A percentile compares a stretch with the other conserved stretches of the same genome.
These are phyloP conservation scores for Phaseolus lunatus DNA, from an alignment of 306 rosid species.

Conservation along the genomic window DNA sequence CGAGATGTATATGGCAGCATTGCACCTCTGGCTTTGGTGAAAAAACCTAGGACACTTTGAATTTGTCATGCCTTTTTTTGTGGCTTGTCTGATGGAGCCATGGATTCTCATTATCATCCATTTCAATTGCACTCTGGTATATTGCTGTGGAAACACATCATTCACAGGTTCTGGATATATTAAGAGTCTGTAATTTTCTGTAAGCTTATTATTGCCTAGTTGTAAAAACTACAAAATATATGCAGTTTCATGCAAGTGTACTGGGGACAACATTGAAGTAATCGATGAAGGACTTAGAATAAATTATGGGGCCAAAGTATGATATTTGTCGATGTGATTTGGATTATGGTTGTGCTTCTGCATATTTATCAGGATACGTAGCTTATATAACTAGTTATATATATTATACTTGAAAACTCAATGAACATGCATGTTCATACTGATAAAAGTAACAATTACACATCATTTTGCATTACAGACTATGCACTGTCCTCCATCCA, in stretches of 20 bases:
- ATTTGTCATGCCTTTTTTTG: not conserved
- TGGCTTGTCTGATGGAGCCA: conserved; percentile 46
- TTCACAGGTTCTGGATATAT: conserved; percentile 35
- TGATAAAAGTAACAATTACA: not conserved
- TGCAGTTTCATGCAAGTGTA: not conserved
- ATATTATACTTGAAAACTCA: not conserved
- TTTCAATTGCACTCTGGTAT: conserved; percentile 41
- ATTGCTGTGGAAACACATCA: conserved; percentile 33
- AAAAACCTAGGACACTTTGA: not conserved
- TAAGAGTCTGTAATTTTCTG: conserved; percentile 38
- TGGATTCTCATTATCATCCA: conserved; percentile 55
- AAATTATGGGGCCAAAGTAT: conserved; percentile 1
- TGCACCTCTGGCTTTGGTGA: not conserved
- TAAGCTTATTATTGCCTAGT: conserved; percentile 12
- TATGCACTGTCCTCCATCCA: no score
- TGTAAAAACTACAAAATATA: conserved; percentile 28
- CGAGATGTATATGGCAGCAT: not conserved
- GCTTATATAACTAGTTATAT: not conserved
- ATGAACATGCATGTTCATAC: not conserved
- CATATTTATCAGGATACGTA: not conserved
- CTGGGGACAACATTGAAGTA: not conserved
- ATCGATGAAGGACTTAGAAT: conserved; percentile 23
- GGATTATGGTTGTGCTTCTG: not conserved
- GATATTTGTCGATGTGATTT: not conserved
- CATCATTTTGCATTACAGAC: no score